phyloP scores from a whole-genome alignment of 805 yeast species.

The Starmerella gropengiesseri region DNA sequence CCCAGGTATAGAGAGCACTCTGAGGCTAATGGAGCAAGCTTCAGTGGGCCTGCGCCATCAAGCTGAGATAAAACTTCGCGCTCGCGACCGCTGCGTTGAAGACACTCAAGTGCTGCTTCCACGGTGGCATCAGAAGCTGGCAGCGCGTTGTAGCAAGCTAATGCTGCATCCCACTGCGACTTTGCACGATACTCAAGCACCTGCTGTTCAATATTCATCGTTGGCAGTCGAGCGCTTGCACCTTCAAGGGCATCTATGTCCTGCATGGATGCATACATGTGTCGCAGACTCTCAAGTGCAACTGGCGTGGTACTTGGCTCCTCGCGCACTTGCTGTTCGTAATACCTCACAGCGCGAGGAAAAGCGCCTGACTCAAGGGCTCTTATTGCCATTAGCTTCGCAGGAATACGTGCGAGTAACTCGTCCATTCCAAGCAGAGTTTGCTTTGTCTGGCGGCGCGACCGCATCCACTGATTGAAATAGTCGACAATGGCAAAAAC shows the following conservation, averaged over 20 bases:
- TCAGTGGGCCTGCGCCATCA: conserved; percentile 20
- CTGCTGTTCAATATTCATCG: conserved; percentile 61
- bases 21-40: conserved; percentile 48
- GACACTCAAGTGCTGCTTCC: conserved; percentile 51
- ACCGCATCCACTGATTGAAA: conserved; percentile 57
- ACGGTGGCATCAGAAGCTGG: conserved; percentile 30
- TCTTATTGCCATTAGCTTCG: conserved; percentile 59
- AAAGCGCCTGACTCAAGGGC: conserved; percentile 76
- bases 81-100: conserved; percentile 66
- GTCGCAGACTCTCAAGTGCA: conserved; percentile 39
- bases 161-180: conserved; percentile 78
- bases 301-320: conserved; percentile 25
- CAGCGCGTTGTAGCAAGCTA: conserved; percentile 63
- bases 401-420: conserved; percentile 37
- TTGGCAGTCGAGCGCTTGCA: conserved; percentile 54
- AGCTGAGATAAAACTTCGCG: conserved; percentile 51
- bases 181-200: conserved; percentile 71
- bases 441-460: conserved; percentile 19
- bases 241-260: conserved; percentile 90
- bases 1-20: conserved; percentile 66
- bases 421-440: conserved; percentile 17
- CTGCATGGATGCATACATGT: conserved; percentile 74
- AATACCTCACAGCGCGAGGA: conserved; percentile 75
- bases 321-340: conserved; percentile 61
- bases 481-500: conserved; percentile 75